These are phyloP conservation scores for Fusarium sp. DNA, from an alignment of 2,329 filamentous ascomycete species.

Conservation along the genomic window DNA sequence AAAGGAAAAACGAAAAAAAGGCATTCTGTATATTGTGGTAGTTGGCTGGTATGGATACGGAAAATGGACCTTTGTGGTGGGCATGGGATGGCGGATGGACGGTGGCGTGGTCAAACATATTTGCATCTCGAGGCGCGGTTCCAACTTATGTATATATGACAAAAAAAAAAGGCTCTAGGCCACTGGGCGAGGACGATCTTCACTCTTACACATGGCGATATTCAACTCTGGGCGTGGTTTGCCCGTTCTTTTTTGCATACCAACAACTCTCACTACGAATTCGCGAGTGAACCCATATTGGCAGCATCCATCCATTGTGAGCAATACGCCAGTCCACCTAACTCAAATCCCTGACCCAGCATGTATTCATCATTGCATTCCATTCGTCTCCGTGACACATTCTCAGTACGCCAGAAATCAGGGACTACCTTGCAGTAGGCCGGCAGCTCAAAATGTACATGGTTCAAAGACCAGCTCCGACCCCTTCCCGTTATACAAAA, in stretches of 20 bases:
- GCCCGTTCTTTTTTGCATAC: background rate
- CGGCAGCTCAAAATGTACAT: slow-evolving; percentile 10
- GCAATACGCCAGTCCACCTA: background rate
- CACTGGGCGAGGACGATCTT: slow-evolving; percentile 40
- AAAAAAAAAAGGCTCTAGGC: slow-evolving; percentile 30
- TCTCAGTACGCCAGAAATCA: slow-evolving; percentile 6
- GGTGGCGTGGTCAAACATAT: slow-evolving; percentile 30
- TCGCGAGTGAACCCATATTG: background rate
- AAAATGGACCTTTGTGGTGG: slow-evolving; percentile 17
- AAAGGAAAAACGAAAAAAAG: slow-evolving; percentile 28
- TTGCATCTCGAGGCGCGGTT: slow-evolving; percentile 42
- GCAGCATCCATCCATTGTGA: background rate
- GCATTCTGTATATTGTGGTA: slow-evolving; percentile 31
- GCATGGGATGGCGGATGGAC: slow-evolving; percentile 29
- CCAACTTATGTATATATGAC: slow-evolving; percentile 37
- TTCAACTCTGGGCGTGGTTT: slow-evolving; percentile 15
- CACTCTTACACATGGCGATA: slow-evolving; percentile 38
- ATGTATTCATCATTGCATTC: slow-evolving; percentile 25
- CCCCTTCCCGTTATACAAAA: slow-evolving; percentile 10
- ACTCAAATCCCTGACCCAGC: background rate
- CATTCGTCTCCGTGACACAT: slow-evolving; percentile 25
- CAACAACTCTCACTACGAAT: background rate
- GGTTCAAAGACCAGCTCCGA: slow-evolving; percentile 10
- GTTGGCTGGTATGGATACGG: slow-evolving; percentile 19
- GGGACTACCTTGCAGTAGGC: background rate